Evolutionary conservation across 2,329 filamentous ascomycete species (phyloP).

Genomic region (Paecilomyces sp.): DNA sequence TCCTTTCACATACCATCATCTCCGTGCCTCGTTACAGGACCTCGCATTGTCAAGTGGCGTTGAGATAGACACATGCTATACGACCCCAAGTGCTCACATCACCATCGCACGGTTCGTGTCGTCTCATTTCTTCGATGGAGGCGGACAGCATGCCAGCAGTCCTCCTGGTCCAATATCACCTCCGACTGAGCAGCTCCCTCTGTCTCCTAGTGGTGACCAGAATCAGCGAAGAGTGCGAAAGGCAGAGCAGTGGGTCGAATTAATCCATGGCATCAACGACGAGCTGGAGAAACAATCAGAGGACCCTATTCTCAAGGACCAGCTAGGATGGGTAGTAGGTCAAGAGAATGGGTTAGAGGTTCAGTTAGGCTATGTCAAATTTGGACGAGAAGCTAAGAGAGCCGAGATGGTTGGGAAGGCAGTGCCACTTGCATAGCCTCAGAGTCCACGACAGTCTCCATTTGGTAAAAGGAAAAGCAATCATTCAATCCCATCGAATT

Average conservation of each 20-base stretch:
- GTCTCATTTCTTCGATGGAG: neutral
- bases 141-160: neutral
- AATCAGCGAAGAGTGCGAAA: neutral
- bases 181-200: neutral
- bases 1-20: neutral
- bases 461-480: neutral
- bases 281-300: neutral
- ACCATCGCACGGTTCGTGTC: neutral
- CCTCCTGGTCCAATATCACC: neutral
- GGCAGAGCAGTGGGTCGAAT: neutral
- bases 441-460: neutral
- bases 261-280: neutral
- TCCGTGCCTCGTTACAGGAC: neutral
- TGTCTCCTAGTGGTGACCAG: neutral
- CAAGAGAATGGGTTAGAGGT: neutral
- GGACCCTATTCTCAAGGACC: neutral
- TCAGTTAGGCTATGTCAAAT: neutral
- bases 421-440: neutral
- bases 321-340: neutral
- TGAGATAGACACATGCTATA: neutral
- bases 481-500: too few species aligned
- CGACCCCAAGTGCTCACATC: neutral
- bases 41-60: neutral
- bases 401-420: neutral
- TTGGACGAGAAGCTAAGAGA: neutral